Conservation (phyloP, 2,329 filamentous ascomycete species). For the Cryphonectria naterciae region DNA sequence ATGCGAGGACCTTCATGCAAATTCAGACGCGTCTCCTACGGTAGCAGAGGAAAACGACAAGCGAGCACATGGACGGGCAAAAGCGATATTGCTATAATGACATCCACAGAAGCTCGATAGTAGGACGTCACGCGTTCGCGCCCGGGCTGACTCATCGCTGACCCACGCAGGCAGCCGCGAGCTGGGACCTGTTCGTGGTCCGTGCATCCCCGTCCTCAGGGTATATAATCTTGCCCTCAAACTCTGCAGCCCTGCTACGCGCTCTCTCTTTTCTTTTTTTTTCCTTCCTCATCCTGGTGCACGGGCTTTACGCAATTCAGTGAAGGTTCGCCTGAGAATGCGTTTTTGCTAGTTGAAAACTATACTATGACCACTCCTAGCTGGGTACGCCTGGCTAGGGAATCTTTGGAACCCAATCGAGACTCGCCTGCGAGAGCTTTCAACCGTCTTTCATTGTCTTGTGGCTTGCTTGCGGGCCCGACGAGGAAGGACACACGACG, state of each 20-base stretch:
- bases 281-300: slow-evolving; percentile 64
- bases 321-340: slow-evolving; percentile 87
- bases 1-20: background rate
- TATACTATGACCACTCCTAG: slow-evolving; percentile 77
- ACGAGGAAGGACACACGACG: slow-evolving; percentile 52
- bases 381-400: slow-evolving; percentile 71
- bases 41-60: background rate
- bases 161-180: background rate
- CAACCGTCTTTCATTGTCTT: slow-evolving; percentile 54
- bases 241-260: slow-evolving; percentile 1
- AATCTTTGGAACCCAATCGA: slow-evolving; percentile 71
- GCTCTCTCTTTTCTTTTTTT: slow-evolving; percentile 40
- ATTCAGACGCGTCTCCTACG: background rate
- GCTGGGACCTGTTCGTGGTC: background rate
- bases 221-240: slow-evolving; percentile 26
- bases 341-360: slow-evolving; percentile 92
- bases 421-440: slow-evolving; percentile 31
- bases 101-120: background rate
- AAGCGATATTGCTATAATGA: background rate
- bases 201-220: background rate
- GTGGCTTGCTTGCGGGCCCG: slow-evolving; percentile 46
- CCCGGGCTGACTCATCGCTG: background rate
- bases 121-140: background rate
- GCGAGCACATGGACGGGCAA: background rate
- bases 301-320: slow-evolving; percentile 81